phyloP scores from a whole-genome alignment of 2,329 filamentous ascomycete species.

The Dothideomycetidae sp. region DNA sequence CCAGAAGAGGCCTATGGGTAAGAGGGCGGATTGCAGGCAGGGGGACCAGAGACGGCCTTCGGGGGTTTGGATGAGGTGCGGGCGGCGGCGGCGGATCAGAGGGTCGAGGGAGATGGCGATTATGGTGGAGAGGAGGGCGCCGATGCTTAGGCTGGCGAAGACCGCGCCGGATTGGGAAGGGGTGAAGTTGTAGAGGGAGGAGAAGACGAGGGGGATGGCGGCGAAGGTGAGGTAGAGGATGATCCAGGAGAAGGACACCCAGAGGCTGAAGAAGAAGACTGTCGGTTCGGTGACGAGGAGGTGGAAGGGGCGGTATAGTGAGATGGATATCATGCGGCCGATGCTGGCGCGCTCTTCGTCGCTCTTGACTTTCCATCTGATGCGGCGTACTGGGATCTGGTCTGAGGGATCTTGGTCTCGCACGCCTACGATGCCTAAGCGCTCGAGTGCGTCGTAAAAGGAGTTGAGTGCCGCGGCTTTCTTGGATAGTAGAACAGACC shows the following conservation, averaged over 20 bases:
- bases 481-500: slow-evolving; percentile 60
- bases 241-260: slow-evolving; percentile 83
- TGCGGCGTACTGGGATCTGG: slow-evolving; percentile 32
- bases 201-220: slow-evolving; percentile 66
- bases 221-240: slow-evolving; percentile 75
- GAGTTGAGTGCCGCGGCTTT: slow-evolving; percentile 61
- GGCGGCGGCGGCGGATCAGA: slow-evolving; percentile 13
- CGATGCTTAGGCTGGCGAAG: slow-evolving; percentile 59
- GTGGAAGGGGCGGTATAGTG: slow-evolving; percentile 63
- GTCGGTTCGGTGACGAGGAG: slow-evolving; percentile 63
- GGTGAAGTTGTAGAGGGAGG: slow-evolving; percentile 51
- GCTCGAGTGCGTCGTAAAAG: slow-evolving; percentile 65
- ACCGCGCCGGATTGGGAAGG: slow-evolving; percentile 54
- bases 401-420: slow-evolving; percentile 27
- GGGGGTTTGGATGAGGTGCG: slow-evolving; percentile 36
- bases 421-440: slow-evolving; percentile 44
- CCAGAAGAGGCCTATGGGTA: slow-evolving; percentile 70
- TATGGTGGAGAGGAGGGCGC: slow-evolving; percentile 49
- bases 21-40: slow-evolving; percentile 58
- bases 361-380: slow-evolving; percentile 66
- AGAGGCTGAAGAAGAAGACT: slow-evolving; percentile 76
- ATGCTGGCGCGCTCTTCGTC: slow-evolving; percentile 64
- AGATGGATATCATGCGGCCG: slow-evolving; percentile 55
- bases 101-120: slow-evolving; percentile 40
- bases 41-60: slow-evolving; percentile 74